phyloP scores from a whole-genome alignment of 345 rosid genomes.

The Psidium friedrichsthalianum region DNA sequence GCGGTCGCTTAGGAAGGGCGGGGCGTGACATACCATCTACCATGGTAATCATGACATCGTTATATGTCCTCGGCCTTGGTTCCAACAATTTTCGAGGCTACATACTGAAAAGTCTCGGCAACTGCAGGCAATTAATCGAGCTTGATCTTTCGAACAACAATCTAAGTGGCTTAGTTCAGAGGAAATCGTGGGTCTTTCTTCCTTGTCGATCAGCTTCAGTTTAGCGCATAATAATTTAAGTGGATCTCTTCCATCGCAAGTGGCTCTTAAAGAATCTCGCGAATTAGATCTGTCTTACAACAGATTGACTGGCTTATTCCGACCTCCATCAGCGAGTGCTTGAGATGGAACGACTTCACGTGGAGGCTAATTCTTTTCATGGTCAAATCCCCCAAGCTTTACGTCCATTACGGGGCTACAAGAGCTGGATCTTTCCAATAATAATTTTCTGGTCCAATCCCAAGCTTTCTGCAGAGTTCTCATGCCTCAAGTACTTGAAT shows the following conservation, averaged over 20 bases:
- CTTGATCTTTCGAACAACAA: too few relatives aligned
- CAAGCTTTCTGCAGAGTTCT: neutral
- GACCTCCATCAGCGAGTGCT: neutral
- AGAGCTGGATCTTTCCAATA: neutral
- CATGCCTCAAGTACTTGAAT: neutral
- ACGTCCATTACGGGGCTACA: neutral
- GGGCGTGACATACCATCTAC: too few relatives aligned
- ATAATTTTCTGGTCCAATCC: neutral
- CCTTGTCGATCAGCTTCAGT: too few relatives aligned
- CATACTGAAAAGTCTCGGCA: too few relatives aligned
- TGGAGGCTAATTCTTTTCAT: neutral
- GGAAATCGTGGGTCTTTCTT: too few relatives aligned
- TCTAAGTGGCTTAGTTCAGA: too few relatives aligned
- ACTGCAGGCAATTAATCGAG: too few relatives aligned
- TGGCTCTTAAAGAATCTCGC: neutral
- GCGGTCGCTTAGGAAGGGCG: too few relatives aligned
- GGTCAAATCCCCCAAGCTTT: neutral
- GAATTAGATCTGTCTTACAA: neutral
- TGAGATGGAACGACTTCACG: neutral
- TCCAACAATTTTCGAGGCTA: too few relatives aligned
- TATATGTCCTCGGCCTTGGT: too few relatives aligned
- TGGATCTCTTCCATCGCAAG: neutral
- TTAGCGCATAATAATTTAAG: too few relatives aligned
- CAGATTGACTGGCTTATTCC: neutral
- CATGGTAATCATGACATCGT: too few relatives aligned